These are phyloP conservation scores for Huiozyma sinensis DNA, from an alignment of 805 yeast genomes.

Conservation along the genomic window DNA sequence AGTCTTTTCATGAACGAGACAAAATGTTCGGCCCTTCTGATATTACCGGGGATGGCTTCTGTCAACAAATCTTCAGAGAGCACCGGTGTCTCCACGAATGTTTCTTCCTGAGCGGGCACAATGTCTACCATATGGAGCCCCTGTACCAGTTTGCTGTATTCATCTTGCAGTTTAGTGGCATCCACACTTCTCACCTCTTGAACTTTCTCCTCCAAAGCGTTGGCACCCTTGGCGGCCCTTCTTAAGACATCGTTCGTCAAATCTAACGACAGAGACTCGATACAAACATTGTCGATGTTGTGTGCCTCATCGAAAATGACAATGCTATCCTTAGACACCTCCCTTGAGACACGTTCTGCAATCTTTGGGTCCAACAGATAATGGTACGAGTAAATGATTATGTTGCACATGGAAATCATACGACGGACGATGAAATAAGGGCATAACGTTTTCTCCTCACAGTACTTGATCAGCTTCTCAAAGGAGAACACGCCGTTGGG, in stretches of 20 bases:
- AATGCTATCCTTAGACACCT: constrained; percentile 83
- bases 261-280: constrained; percentile 86
- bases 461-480: constrained; percentile 67
- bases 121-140: constrained; percentile 80
- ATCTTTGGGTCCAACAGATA: constrained; percentile 93
- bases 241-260: constrained; percentile 82
- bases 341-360: constrained; percentile 88
- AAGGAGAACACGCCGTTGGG: constrained; percentile 94
- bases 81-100: constrained; percentile 77
- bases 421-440: constrained; percentile 97
- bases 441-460: constrained; percentile 73
- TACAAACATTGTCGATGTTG: constrained; percentile 96
- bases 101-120: constrained; percentile 38
- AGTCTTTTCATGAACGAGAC: constrained; percentile 86
- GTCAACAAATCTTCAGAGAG: constrained; percentile 73
- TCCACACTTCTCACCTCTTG: constrained; percentile 77
- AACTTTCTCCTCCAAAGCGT: constrained; percentile 66
- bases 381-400: constrained; percentile 92
- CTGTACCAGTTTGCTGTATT: constrained; percentile 81
- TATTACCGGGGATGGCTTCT: constrained; percentile 96
- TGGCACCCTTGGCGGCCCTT: constrained; percentile 81
- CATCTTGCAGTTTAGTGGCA: constrained; percentile 74
- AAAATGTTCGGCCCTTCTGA: constrained; percentile 93
- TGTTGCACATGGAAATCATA: constrained; percentile 90
- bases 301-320: constrained; percentile 98